phyloP scores from a whole-genome alignment of 345 rosid genomes.

The Salix arbutifolia region DNA sequence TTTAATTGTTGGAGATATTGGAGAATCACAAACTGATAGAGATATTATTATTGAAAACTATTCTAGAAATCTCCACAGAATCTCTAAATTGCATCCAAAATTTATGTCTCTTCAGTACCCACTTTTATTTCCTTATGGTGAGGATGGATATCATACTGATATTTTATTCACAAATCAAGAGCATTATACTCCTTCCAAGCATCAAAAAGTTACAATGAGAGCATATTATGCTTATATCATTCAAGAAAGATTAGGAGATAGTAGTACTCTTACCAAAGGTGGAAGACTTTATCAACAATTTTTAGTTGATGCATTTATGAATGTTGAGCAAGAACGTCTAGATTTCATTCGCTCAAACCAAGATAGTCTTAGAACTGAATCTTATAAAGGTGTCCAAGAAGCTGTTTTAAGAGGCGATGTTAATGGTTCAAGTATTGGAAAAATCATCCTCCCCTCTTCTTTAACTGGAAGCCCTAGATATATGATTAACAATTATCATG shows the following conservation, averaged over 20 bases:
- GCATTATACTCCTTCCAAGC: not conserved
- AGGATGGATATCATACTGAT: not conserved
- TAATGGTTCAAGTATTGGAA: not conserved
- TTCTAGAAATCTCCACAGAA: fast-evolving
- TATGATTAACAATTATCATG: no score
- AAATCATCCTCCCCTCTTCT: not conserved
- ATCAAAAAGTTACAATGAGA: not conserved
- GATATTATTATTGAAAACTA: not conserved
- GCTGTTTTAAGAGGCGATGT: not conserved
- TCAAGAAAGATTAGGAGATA: not conserved
- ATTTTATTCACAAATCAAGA: not conserved
- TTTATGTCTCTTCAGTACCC: not conserved
- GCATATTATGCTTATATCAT: not conserved
- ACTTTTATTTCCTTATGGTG: not conserved
- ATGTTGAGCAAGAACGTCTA: not conserved
- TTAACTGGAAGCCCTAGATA: no score
- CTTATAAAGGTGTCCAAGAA: not conserved
- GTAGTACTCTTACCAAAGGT: not conserved
- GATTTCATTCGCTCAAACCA: not conserved
- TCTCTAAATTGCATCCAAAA: not conserved
- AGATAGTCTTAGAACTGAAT: no score
- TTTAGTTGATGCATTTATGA: not conserved
- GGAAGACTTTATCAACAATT: not conserved
- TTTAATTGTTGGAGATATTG: not conserved
- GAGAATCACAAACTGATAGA: fast-evolving